Conservation (phyloP, 352 stramenopile species). For the Globisporangium cylindrosporum region DNA sequence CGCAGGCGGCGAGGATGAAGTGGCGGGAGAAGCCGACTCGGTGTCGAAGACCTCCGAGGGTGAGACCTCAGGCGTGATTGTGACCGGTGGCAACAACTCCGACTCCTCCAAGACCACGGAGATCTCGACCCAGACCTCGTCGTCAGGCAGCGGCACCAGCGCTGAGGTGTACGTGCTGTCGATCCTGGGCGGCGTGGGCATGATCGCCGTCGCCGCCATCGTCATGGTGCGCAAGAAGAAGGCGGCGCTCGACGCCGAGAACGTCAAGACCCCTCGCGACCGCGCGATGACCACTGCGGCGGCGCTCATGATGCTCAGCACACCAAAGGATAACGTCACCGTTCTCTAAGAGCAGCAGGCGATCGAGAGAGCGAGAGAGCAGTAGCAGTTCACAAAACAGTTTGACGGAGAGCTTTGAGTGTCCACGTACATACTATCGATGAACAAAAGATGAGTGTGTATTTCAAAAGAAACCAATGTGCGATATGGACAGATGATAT, state of each 20-base stretch:
- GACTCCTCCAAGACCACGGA: constrained; percentile 7
- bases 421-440: not conserved
- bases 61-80: constrained; percentile 12
- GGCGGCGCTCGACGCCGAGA: constrained; percentile 46
- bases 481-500: not conserved
- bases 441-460: not conserved
- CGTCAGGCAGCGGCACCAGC: not conserved
- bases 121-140: constrained; percentile 31
- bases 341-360: constrained; percentile 17
- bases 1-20: constrained; percentile 1
- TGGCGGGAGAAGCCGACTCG: constrained; percentile 9
- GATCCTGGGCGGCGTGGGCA: constrained; percentile 31
- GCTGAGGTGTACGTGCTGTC: constrained; percentile 34
- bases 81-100: constrained; percentile 18
- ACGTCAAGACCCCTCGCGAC: constrained; percentile 54
- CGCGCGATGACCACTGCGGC: constrained; percentile 28
- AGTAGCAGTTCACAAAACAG: not conserved
- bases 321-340: constrained; percentile 50
- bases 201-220: constrained; percentile 51
- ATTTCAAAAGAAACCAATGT: not conserved
- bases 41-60: not conserved
- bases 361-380: not conserved
- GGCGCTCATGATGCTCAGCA: constrained; percentile 36
- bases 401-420: not conserved
- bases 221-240: constrained; percentile 73